Evolutionary conservation across 2,329 filamentous ascomycete species (phyloP).

Genomic region (Aureobasidium zeae): DNA sequence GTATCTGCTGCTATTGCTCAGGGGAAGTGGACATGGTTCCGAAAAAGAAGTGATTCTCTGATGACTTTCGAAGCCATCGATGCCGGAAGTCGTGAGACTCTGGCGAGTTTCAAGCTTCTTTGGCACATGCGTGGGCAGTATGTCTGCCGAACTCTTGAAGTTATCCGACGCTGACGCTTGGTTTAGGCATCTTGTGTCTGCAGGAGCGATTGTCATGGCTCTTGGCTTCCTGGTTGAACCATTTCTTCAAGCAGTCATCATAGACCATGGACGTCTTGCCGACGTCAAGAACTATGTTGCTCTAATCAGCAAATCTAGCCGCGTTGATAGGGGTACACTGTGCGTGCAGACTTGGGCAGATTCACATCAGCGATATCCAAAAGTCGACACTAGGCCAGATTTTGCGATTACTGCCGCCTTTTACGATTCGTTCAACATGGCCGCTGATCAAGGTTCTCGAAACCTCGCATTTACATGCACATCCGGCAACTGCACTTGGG

Average conservation of each 20-base stretch:
- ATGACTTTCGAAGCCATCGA: conserved; percentile 3
- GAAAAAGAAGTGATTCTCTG: not conserved
- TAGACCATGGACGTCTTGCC: not conserved
- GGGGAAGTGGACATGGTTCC: conserved; percentile 12
- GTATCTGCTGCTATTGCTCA: conserved; percentile 9
- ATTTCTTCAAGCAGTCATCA: conserved; percentile 8
- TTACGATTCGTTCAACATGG: not conserved
- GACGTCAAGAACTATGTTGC: not conserved
- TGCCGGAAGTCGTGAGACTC: conserved; percentile 1
- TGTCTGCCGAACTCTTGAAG: not conserved
- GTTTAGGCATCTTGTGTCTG: not conserved
- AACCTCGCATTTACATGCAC: not conserved
- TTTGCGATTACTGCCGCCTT: not conserved
- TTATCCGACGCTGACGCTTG: not conserved
- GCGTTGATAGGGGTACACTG: not conserved
- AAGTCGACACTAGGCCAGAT: not conserved
- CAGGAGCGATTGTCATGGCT: conserved; percentile 1
- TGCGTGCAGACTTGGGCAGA: not conserved
- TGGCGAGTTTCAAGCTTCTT: not conserved
- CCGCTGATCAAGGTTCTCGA: not conserved
- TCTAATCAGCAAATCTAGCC: not conserved
- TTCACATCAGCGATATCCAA: not conserved
- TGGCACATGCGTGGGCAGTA: conserved; percentile 3
- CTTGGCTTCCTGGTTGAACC: not conserved
- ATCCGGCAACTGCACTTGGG: conserved; percentile 8